Evolutionary conservation across 768 basidiomycete genomes (phyloP), one percentile per base, ranked within the genome.

Genomic region (Lentinula boryana): DNA sequence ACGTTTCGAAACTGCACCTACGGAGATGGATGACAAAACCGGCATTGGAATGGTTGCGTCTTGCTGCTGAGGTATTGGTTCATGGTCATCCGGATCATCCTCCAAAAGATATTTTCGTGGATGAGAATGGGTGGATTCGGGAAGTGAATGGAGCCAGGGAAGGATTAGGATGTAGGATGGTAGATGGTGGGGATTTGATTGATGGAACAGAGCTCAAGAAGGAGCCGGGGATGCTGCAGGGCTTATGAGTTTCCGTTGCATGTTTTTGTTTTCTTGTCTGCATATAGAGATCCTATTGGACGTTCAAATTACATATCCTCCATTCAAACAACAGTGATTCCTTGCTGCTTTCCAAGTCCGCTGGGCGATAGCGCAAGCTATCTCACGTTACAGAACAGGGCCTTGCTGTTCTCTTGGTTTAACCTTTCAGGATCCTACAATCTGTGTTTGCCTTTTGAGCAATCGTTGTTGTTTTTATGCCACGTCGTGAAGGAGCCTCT

Each of bases 1-100:
- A 56, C 38, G 38, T 56, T 9, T 15, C 18, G 13, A 56, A 56
- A 23, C 23, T 56, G 10, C 55, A 56, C 23, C 4, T 73, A 70
- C 65, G 63, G 71, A 67, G 81, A 44, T 84, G 83, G 82, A 64
- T 81, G 55, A 73, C 68, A 33, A 66, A 71, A 48, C 83, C 82
- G 8, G 78, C 81, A 6, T 63, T 83, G 23, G 78, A 85, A 65
- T 84, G 78, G 78, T 60, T 84, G 38, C 70, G 69, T 36, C 66
- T 74, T 9, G 74, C 71, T 43, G 77, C 79, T 44, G 72, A 76
- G 40, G 44, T 81, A 15, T 65, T 71, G 27, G 60, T 60, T 33
- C 60, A 69, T 50, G 44, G 31, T 3, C 27, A 38, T 60, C n/a
- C 48, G 23, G 46, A 35, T 4, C 21, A 54, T 52, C 43, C 50